Base-by-base conservation (phyloP, 768 basidiomycete species). In the Naganishia kalamii region DNA sequence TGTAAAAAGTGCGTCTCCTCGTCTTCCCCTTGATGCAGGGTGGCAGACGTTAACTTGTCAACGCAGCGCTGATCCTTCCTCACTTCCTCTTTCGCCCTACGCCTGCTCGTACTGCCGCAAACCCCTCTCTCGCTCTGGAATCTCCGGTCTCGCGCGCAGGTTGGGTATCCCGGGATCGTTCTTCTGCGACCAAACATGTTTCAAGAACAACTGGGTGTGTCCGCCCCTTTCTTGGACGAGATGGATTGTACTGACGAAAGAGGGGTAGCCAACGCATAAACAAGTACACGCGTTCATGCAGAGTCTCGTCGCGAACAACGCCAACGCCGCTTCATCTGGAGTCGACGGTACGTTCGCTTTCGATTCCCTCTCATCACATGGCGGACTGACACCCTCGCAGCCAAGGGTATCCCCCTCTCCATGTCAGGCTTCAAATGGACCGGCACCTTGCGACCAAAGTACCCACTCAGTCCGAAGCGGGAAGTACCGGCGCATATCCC, bases 151-250 rank as follows among this genome's bases (percentile, higher is more conserved):
- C 43, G 35, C 40, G 25, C 1, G 49, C 41, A 80, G 79, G 61
- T 69, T 79, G n/a, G 79, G 78, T 19, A 79, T 80, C 52, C 70
- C 70, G 6, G 79, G 77, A n/a, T 75, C 75, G 33, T 79, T 76
- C 71, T 98, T 93, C 80, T 97, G 94, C 70, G 86, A 87, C 27
- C 94, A 98, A 78, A 90, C 89, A 57, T 98, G 94, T 80, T 97
- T 97, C 85, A 97, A 96, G 79, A 84, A 86, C 50, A 87, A 85
- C 77, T 98, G 94, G 93, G 77, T 81, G 92, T 67, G 21, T 15
- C 8, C n/a, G 29, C 21, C 21, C 13, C 11, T 21, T 8, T 17
- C 13, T 11, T 23, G 29, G 23, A 5, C 32, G 33, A 21, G 12
- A 21, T 52, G 51, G 29, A 23, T n/a, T 54, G 48, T 48, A 41